phyloP scores from a whole-genome alignment of 345 rosid species.

The Nephelium lappaceum region DNA sequence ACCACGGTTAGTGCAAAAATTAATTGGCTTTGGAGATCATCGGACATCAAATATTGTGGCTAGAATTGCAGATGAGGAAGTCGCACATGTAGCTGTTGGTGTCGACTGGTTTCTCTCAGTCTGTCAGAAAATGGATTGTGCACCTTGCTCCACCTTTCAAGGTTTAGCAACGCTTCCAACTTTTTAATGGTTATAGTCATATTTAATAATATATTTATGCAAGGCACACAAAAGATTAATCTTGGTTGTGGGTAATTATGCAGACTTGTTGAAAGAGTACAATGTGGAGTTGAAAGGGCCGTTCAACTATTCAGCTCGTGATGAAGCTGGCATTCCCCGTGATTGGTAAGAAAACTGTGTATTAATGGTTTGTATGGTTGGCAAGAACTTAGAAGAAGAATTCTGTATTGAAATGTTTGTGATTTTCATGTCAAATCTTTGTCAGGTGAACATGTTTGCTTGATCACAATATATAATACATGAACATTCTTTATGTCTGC shows the following conservation, averaged over 20 bases:
- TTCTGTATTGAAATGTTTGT: not conserved
- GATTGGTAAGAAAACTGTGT: constrained; percentile 56
- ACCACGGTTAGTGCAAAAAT: constrained; percentile 81
- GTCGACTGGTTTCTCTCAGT: constrained; percentile 78
- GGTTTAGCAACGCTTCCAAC: constrained; percentile 39
- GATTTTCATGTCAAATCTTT: not conserved
- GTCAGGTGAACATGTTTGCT: not conserved
- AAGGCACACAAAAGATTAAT: constrained; percentile 15
- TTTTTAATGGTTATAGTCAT: not conserved
- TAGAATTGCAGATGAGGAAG: constrained; percentile 85
- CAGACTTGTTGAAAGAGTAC: constrained; percentile 75
- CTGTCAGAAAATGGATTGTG: constrained; percentile 64
- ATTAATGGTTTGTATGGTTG: not conserved
- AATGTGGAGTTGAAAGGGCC: constrained; percentile 90
- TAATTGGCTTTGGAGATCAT: constrained; percentile 82
- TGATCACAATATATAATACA: not conserved
- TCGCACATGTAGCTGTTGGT: constrained; percentile 95
- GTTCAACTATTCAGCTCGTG: constrained; percentile 85
- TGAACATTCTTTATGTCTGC: not conserved
- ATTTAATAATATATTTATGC: not conserved
- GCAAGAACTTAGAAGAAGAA: not conserved
- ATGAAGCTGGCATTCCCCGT: constrained; percentile 90
- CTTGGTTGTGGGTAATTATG: constrained; percentile 24
- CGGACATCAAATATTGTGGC: constrained; percentile 76
- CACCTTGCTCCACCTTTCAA: constrained; percentile 83